A percentile compares a stretch with the other conserved stretches of the same genome.
Evolutionary conservation across 2,329 filamentous ascomycete genomes (phyloP).

Genomic region (Aspergillus sp.): DNA sequence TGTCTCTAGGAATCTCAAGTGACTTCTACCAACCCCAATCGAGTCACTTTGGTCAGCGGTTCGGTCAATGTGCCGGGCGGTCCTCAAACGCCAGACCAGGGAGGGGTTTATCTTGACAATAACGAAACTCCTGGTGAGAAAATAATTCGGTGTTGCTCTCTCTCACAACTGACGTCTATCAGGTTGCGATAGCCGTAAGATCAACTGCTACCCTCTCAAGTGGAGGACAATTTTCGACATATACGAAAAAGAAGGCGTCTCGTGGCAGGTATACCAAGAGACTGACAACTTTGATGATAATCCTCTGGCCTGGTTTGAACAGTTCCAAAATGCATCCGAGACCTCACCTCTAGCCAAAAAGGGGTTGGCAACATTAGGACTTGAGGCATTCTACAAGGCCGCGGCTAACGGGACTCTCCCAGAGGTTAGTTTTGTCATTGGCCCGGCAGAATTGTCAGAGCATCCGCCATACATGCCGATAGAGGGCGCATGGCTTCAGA

Average conservation of each 20-base stretch:
- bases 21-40: slow-evolving; percentile 54
- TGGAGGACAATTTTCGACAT: slow-evolving; percentile 55
- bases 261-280: slow-evolving; percentile 54
- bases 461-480: slow-evolving; percentile 54
- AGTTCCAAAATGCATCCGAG: slow-evolving; percentile 49
- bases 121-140: slow-evolving; percentile 48
- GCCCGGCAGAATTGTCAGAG: slow-evolving; percentile 53
- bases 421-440: slow-evolving; percentile 52
- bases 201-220: slow-evolving; percentile 55
- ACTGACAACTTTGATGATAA: slow-evolving; percentile 57
- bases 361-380: slow-evolving; percentile 48
- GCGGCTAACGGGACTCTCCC: slow-evolving; percentile 54
- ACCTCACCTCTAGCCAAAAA: slow-evolving; percentile 46
- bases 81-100: slow-evolving; percentile 43
- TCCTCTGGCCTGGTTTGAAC: slow-evolving; percentile 54
- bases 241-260: slow-evolving; percentile 49
- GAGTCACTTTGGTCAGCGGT: slow-evolving; percentile 53
- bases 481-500: slow-evolving; percentile 57
- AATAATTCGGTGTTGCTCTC: not conserved
- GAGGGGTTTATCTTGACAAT: slow-evolving; percentile 52
- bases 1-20: slow-evolving; percentile 47
- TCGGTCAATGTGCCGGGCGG: slow-evolving; percentile 53
- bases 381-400: slow-evolving; percentile 51
- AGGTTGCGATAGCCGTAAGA: slow-evolving; percentile 45
- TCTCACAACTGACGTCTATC: not conserved